These are phyloP conservation scores for Kwoniella heveanensis DNA, from an alignment of 768 basidiomycete species.

Conservation along the genomic window DNA sequence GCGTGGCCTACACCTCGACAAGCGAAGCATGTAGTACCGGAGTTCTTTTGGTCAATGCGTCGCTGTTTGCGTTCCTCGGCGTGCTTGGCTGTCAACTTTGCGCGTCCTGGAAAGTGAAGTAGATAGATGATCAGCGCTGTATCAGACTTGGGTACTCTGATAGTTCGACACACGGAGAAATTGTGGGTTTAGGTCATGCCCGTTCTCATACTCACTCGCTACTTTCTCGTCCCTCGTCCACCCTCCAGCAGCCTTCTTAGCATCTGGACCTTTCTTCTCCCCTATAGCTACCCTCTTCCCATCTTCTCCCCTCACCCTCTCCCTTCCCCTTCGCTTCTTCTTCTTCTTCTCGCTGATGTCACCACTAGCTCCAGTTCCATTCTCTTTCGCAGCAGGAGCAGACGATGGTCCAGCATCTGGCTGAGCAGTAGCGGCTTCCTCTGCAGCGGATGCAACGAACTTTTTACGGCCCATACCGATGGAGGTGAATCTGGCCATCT, in stretches of 20 bases:
- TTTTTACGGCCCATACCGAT: conserved; percentile 50
- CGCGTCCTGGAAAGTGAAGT: too few relatives aligned
- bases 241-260: conserved; percentile 31
- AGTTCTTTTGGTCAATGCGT: conserved; percentile 64
- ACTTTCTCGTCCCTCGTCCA: conserved; percentile 46
- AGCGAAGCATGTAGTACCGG: conserved; percentile 69
- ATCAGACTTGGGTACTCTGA: too few relatives aligned
- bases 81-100: conserved; percentile 41
- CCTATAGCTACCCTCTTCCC: conserved; percentile 26
- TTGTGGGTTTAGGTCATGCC: too few relatives aligned
- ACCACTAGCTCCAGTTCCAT: conserved; percentile 45
- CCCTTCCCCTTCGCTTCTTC: conserved; percentile 59
- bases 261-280: conserved; percentile 39
- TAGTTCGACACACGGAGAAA: too few relatives aligned
- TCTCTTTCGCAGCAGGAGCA: conserved; percentile 15
- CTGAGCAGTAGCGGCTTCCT: conserved; percentile 30
- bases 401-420: conserved; percentile 36
- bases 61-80: conserved; percentile 68
- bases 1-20: conserved; percentile 82
- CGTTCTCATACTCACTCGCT: conserved; percentile 40
- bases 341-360: conserved; percentile 61
- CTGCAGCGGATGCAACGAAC: conserved; percentile 49
- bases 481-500: conserved; percentile 53
- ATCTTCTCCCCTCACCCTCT: conserved; percentile 54
- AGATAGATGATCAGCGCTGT: too few relatives aligned